These are phyloP conservation scores for Sporothrix curviconia DNA, from an alignment of 2,329 filamentous ascomycete species.

Conservation along the genomic window DNA sequence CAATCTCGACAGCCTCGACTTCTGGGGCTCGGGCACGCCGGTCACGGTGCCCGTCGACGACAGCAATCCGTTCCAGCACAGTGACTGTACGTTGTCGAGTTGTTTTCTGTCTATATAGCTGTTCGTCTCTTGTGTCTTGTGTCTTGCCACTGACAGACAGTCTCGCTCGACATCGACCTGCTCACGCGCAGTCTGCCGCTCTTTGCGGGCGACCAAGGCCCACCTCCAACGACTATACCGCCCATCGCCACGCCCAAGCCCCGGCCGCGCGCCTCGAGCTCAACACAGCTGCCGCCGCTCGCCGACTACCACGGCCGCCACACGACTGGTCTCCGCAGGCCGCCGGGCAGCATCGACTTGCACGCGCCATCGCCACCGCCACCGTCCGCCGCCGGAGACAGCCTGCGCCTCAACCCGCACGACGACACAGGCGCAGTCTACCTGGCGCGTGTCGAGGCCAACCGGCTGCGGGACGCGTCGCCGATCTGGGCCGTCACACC, in stretches of 20 bases:
- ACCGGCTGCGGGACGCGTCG: conserved; percentile 10
- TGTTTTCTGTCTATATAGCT: background rate
- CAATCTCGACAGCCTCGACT: conserved; percentile 4
- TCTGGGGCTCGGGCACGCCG: background rate
- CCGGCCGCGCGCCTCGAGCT: no score
- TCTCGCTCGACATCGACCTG: conserved; percentile 12
- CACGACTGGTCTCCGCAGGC: background rate
- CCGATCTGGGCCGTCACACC: conserved; percentile 13
- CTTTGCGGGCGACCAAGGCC: background rate
- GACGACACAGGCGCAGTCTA: background rate
- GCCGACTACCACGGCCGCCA: no score
- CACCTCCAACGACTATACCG: background rate
- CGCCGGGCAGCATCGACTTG: background rate
- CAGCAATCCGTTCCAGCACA: background rate
- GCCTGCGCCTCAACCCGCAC: background rate
- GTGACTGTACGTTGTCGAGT: conserved; percentile 10
- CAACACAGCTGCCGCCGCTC: no score
- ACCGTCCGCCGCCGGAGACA: background rate
- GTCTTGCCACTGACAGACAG: background rate
- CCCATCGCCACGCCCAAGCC: background rate
- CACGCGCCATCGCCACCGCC: background rate
- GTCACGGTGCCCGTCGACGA: conserved; percentile 1
- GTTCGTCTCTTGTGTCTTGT: background rate
- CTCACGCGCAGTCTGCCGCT: background rate
- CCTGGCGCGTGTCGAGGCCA: conserved; percentile 11